These are phyloP conservation scores for Bimuria novae-zelandiae DNA, from an alignment of 2,329 filamentous ascomycete genomes.

Conservation along the genomic window DNA sequence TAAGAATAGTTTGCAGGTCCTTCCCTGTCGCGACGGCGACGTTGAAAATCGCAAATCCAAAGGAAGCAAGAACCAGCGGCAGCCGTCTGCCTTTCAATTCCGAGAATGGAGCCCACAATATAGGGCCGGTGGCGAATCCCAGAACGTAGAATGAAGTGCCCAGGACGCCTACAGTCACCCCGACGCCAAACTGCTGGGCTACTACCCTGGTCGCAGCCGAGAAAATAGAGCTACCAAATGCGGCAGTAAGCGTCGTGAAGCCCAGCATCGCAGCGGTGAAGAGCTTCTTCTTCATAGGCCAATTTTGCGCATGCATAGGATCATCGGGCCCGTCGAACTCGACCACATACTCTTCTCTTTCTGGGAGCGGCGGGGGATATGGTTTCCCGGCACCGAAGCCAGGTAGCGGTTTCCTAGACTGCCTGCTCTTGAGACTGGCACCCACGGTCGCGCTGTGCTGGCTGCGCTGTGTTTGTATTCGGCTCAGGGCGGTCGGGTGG, in stretches of 20 bases:
- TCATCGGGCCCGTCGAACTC: conserved; percentile 83
- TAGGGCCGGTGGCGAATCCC: conserved; percentile 54
- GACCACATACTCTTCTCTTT: conserved; percentile 76
- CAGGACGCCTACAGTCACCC: conserved; percentile 54
- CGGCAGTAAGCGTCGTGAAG: conserved; percentile 69
- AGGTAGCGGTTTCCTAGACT: conserved; percentile 64
- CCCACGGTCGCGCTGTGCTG: conserved; percentile 78
- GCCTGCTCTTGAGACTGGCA: conserved; percentile 50
- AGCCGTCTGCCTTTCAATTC: conserved; percentile 56
- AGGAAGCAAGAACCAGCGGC: conserved; percentile 55
- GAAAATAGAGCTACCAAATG: conserved; percentile 63
- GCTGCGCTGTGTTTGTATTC: conserved; percentile 71
- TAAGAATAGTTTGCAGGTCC: conserved; percentile 58
- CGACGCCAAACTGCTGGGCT: conserved; percentile 49
- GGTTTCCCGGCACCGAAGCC: conserved; percentile 74
- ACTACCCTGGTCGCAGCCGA: conserved; percentile 44
- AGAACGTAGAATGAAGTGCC: conserved; percentile 57
- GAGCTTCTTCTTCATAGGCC: conserved; percentile 78
- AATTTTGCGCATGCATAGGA: conserved; percentile 85
- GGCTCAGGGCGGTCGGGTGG: conserved; percentile 69
- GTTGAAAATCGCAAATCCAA: conserved; percentile 58
- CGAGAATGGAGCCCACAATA: conserved; percentile 56
- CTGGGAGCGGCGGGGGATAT: conserved; percentile 71
- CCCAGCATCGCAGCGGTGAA: conserved; percentile 70
- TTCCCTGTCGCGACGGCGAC: conserved; percentile 56